These are phyloP conservation scores for Myxozyma monticola DNA, from an alignment of 805 yeast genomes.

Conservation along the genomic window DNA sequence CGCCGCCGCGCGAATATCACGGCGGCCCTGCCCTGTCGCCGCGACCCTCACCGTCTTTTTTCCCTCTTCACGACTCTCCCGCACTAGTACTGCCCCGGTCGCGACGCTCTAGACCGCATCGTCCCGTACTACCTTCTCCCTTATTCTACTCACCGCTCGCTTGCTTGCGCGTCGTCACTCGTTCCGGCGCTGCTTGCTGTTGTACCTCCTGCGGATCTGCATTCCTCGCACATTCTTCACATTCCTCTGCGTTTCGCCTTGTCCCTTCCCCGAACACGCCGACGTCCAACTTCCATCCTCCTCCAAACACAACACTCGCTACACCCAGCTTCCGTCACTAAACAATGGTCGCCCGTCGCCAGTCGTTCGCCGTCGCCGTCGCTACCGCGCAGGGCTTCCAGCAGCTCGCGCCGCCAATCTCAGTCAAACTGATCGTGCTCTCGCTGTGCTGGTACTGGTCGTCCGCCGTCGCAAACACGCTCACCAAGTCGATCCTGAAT, in stretches of 20 bases:
- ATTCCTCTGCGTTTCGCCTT: neutral
- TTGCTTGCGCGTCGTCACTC: too few species aligned
- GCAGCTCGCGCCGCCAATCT: constrained; percentile 45
- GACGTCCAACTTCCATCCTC: too few species aligned
- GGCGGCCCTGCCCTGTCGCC: too few species aligned
- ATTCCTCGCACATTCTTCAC: too few species aligned
- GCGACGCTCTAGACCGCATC: neutral
- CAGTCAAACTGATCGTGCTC: constrained; percentile 49
- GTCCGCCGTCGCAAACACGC: constrained; percentile 77
- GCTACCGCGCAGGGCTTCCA: constrained; percentile 37
- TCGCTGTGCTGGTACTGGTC: constrained; percentile 79
- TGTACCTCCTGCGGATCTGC: too few species aligned
- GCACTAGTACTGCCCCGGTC: too few species aligned
- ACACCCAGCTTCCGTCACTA: neutral
- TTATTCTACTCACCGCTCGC: neutral
- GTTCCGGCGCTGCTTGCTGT: too few species aligned
- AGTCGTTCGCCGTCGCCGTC: constrained; percentile 14
- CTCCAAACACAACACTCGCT: neutral
- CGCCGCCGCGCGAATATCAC: too few species aligned
- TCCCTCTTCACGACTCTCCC: neutral
- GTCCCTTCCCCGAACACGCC: neutral
- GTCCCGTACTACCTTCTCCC: neutral
- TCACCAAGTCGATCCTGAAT: constrained; percentile 73
- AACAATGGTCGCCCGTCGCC: constrained; percentile 3
- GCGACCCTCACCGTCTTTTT: too few species aligned